These are phyloP conservation scores for Tulasnella sp. DNA, from an alignment of 768 basidiomycete species.

Conservation along the genomic window DNA sequence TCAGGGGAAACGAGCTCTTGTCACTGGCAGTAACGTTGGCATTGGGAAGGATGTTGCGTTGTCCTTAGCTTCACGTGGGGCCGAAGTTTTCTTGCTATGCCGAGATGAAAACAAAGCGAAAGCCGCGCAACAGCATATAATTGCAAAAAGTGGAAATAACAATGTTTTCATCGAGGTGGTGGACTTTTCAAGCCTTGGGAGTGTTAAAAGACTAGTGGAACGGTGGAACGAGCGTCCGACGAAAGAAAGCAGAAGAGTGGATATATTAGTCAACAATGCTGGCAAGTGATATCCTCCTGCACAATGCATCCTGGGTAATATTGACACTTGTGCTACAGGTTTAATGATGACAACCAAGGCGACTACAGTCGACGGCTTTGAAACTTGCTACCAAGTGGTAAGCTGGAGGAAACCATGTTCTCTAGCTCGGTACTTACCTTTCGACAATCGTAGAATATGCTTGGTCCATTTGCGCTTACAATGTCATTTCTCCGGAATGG, in stretches of 20 bases:
- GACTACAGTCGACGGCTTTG: slow-evolving; percentile 9
- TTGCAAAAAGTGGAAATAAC: neutral
- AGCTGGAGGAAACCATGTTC: too few species aligned
- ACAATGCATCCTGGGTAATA: neutral
- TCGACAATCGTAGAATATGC: slow-evolving; percentile 6
- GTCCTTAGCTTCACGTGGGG: neutral
- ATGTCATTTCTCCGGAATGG: slow-evolving; percentile 1
- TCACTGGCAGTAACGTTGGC: slow-evolving; percentile 10
- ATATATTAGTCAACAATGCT: slow-evolving; percentile 10
- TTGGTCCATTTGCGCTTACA: neutral
- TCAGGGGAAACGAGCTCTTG: neutral
- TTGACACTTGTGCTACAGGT: neutral
- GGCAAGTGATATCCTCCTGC: neutral
- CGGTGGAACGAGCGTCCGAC: neutral
- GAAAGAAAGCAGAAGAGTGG: slow-evolving; percentile 3
- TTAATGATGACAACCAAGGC: neutral
- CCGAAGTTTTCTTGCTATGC: slow-evolving; percentile 11
- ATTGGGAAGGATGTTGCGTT: slow-evolving; percentile 1
- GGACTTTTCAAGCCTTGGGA: slow-evolving; percentile 4
- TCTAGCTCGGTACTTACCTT: too few species aligned
- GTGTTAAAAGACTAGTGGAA: slow-evolving; percentile 7
- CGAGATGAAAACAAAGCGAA: neutral
- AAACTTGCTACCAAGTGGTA: slow-evolving; percentile 1
- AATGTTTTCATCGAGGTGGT: slow-evolving; percentile 6
- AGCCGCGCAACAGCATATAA: neutral